Base-by-base conservation (phyloP, 2,329 filamentous ascomycete genomes). In the Penicillium hordei region DNA sequence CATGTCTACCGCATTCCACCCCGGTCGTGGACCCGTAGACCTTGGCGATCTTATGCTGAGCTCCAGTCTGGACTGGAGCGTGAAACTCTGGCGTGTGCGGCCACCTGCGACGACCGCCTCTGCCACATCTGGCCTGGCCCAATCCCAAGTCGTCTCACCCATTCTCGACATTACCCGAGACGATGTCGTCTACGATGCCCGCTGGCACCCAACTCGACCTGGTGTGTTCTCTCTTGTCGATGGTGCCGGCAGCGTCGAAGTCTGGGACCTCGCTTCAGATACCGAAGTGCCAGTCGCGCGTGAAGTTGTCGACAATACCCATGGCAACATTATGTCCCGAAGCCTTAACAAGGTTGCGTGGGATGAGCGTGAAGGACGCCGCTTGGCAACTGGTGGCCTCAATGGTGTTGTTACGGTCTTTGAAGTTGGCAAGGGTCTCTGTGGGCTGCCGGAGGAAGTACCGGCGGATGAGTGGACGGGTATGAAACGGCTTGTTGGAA, bases 1-100 rank as follows among this genome's bases (percentile, higher is more conserved):
- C 68, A 96, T 97, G 88, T 94, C 90, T 6, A 88, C 97, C 13
- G 89, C 94, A 73, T 99, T 97, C 79, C 94, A 99, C 72, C 94
- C 94, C 1, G 89, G 91, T 4, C 87, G 90, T 52, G 95, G 94
- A 1, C 92, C 93, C 3, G 88, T 99, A 51, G 95, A 99, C 75
- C 86, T 99, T 6, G 93, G 93, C 29, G 95, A 99, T 70, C 81
- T 99, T 6, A 91, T 97, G 58, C 84, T 99, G 49, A 93, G 89
- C n/a, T 90, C 91, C 4, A 93, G 90, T 43, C 82, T 99, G 8
- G 94, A 99, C 78, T 99, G 94, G 94, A 95, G 89, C 66, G 92
- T 97, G 66, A 97, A 96, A 78, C 81, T 99, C 17, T 99, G 94
- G 94, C 94, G 94, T 75, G 89, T 96, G 15, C 89, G 92, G 43